These are phyloP conservation scores for Cokeromyces recurvatus DNA, from an alignment of 371 early-diverging fungal genomes.

Conservation along the genomic window DNA sequence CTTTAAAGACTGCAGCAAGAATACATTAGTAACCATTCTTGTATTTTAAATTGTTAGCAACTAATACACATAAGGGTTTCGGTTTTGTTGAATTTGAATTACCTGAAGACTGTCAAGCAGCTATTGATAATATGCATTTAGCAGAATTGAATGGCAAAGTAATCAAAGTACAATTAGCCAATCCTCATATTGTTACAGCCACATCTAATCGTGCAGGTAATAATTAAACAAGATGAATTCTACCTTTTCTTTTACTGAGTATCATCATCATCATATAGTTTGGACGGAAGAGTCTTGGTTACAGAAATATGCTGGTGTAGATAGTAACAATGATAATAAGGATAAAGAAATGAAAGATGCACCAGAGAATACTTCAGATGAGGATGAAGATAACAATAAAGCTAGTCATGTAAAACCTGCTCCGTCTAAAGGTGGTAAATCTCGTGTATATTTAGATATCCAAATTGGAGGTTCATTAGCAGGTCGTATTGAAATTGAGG, in stretches of 20 bases:
- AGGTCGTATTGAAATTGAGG: constrained; percentile 75
- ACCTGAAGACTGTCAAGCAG: constrained; percentile 79
- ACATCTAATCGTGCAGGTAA: constrained; percentile 61
- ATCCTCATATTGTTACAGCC: constrained; percentile 59
- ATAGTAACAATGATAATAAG: constrained; percentile 15
- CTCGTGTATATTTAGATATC: constrained; percentile 52
- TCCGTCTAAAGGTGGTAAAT: constrained; percentile 12
- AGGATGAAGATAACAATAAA: constrained; percentile 7
- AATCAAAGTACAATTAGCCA: constrained; percentile 84
- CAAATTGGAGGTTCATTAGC: constrained; percentile 45
- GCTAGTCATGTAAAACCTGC: constrained; percentile 2
- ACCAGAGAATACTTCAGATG: not conserved
- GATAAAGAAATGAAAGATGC: not conserved
- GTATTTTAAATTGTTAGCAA: constrained; percentile 18
- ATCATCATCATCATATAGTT: constrained; percentile 25
- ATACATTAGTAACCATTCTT: no score
- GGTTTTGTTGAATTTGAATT: constrained; percentile 93
- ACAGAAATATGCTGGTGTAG: constrained; percentile 51
- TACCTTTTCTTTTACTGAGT: not conserved
- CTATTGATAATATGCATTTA: constrained; percentile 92
- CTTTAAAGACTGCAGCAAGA: no score
- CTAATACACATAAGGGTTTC: constrained; percentile 82
- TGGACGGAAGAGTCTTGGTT: constrained; percentile 79
- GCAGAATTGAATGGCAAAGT: constrained; percentile 87
- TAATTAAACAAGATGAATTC: not conserved